These are phyloP conservation scores for Paramecium bursaria DNA, from an alignment of 73 alveolate genomes.

Conservation along the genomic window DNA sequence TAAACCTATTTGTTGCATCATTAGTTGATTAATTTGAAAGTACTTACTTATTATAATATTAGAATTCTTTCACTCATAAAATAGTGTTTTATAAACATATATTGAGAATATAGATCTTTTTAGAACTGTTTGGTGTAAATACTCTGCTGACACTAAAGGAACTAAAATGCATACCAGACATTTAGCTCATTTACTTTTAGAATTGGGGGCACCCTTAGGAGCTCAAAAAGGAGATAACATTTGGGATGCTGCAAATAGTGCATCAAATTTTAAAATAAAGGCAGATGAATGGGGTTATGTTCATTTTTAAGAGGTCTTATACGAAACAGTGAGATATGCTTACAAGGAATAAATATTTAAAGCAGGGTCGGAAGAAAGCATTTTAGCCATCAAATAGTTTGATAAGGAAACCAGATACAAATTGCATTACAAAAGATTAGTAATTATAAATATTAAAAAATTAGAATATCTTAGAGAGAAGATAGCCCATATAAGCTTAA, in stretches of 20 bases:
- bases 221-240: background rate
- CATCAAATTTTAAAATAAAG: constrained; percentile 22
- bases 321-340: constrained; percentile 42
- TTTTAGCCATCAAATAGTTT: background rate
- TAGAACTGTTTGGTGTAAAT: constrained; percentile 24
- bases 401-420: constrained; percentile 38
- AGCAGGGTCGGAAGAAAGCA: constrained; percentile 37
- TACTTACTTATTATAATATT: background rate
- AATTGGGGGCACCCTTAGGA: constrained; percentile 27
- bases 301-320: constrained; percentile 17
- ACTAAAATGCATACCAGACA: constrained; percentile 12
- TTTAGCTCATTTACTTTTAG: background rate
- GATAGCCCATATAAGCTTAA: no score
- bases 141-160: constrained; percentile 9
- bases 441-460: no score
- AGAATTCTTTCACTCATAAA: background rate
- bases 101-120: constrained; percentile 26
- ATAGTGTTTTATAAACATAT: constrained; percentile 19
- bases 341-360: constrained; percentile 8
- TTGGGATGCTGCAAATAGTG: constrained; percentile 60
- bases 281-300: constrained; percentile 21
- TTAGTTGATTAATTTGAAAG: constrained; percentile 39
- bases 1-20: constrained; percentile 9
- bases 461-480: no score
- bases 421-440: constrained; percentile 29